Evolutionary conservation across 768 basidiomycete genomes (phyloP).

Genomic region (Mycena galericulata): DNA sequence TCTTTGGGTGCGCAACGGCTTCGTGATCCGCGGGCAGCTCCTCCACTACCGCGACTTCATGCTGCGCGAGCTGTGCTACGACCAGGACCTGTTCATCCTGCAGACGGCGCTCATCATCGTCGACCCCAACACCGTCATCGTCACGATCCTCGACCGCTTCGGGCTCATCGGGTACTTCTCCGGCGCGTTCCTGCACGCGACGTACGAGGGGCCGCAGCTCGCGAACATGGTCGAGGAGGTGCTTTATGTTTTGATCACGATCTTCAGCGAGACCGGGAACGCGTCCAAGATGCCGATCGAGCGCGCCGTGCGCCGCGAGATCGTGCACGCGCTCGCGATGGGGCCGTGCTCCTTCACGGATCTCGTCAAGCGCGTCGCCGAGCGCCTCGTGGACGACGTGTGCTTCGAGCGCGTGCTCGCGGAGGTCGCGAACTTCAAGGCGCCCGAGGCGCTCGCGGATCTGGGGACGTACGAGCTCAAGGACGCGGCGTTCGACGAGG

Average conservation of each 20-base stretch:
- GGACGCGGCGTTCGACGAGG: slow-evolving; percentile 84
- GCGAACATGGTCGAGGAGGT: slow-evolving; percentile 93
- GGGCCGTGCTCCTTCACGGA: slow-evolving; percentile 92
- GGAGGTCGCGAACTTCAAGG: slow-evolving; percentile 84
- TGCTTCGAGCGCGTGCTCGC: slow-evolving; percentile 83
- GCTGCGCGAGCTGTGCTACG: slow-evolving; percentile 95
- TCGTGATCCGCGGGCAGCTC: slow-evolving; percentile 93
- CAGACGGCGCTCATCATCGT: slow-evolving; percentile 86
- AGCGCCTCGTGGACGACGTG: slow-evolving; percentile 86
- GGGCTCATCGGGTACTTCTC: slow-evolving; percentile 85
- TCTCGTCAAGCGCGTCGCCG: slow-evolving; percentile 90
- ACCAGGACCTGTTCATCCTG: slow-evolving; percentile 90
- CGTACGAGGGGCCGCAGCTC: slow-evolving; percentile 78
- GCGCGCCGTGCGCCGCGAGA: slow-evolving; percentile 80
- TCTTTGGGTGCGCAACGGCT: slow-evolving; percentile 98
- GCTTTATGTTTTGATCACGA: slow-evolving; percentile 86
- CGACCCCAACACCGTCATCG: slow-evolving; percentile 82
- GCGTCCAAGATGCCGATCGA: slow-evolving; percentile 76
- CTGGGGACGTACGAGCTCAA: slow-evolving; percentile 90
- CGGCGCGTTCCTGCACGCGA: slow-evolving; percentile 66
- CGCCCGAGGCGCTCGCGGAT: slow-evolving; percentile 83
- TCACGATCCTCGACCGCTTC: slow-evolving; percentile 92
- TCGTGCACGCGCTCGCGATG: slow-evolving; percentile 91
- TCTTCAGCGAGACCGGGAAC: slow-evolving; percentile 84
- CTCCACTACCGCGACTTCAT: slow-evolving; percentile 97